Percentiles rank a stretch among this genome's conserved stretches.
Conservation (phyloP, 2,329 filamentous ascomycete species). For the Endothia cerciana region DNA sequence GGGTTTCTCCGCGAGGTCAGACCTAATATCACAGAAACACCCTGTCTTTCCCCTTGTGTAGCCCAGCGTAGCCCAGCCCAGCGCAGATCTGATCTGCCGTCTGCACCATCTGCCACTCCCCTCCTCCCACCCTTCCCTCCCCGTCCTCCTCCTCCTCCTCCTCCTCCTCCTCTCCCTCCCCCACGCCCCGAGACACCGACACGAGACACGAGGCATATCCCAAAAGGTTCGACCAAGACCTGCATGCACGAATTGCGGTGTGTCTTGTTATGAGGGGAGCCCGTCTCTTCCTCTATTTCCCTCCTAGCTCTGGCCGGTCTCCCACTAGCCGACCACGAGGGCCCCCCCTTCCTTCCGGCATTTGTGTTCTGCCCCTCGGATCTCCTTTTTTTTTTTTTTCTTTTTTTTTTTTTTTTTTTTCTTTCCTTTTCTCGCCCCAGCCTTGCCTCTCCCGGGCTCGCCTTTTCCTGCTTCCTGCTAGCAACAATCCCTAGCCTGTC, state of each 20-base stretch:
- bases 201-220: neutral
- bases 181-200: neutral
- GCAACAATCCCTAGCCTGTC: neutral
- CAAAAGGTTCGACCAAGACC: neutral
- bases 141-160: neutral
- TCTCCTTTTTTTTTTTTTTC: neutral
- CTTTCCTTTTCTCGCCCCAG: neutral
- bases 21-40: constrained; percentile 6
- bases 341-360: neutral
- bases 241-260: constrained; percentile 2
- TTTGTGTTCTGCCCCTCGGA: neutral
- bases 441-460: neutral
- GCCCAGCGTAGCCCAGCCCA: neutral
- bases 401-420: neutral
- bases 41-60: constrained; percentile 4
- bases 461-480: neutral
- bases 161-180: neutral
- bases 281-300: neutral
- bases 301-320: neutral
- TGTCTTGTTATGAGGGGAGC: neutral
- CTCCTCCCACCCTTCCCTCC: neutral
- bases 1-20: neutral
- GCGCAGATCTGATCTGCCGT: constrained; percentile 6
- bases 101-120: neutral
- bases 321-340: neutral